Evolutionary conservation across 2,329 filamentous ascomycete species (phyloP).

Genomic region (Fusarium sterilihyphosum): DNA sequence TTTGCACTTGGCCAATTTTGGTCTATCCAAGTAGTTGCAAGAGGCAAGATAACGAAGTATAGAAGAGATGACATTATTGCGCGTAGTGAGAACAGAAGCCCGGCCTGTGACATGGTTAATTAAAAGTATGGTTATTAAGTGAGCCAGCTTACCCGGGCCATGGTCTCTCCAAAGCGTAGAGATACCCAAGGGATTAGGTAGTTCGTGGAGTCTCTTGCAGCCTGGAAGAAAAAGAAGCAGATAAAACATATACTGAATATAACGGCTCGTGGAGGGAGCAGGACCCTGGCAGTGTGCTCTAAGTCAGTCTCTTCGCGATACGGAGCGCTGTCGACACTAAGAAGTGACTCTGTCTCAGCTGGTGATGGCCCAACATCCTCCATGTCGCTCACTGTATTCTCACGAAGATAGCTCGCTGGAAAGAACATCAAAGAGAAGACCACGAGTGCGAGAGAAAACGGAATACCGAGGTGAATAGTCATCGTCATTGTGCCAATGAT

Average conservation of each 20-base stretch:
- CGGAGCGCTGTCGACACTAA: neutral
- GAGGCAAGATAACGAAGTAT: neutral
- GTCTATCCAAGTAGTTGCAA: neutral
- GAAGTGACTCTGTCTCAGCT: neutral
- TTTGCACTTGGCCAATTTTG: neutral
- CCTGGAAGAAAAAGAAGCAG: slow-evolving; percentile 1
- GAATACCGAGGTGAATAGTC: neutral
- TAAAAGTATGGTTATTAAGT: accelerated
- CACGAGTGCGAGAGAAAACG: neutral
- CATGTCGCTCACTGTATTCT: too few relatives aligned
- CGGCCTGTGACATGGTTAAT: neutral
- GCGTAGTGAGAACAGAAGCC: neutral
- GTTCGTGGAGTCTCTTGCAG: neutral
- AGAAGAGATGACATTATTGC: neutral
- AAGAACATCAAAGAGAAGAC: neutral
- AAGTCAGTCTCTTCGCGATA: neutral
- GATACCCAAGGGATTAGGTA: slow-evolving; percentile 3
- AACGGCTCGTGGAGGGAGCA: neutral
- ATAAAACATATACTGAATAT: neutral
- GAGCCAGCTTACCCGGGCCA: neutral
- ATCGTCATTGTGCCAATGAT: neutral
- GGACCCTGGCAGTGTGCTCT: too few relatives aligned
- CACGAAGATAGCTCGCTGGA: neutral
- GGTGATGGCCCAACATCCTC: neutral
- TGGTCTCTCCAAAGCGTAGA: neutral